A percentile compares a stretch with the other conserved stretches of the same genome.
These are phyloP conservation scores for Serendipita sp. DNA, from an alignment of 768 basidiomycete genomes.

Conservation along the genomic window DNA sequence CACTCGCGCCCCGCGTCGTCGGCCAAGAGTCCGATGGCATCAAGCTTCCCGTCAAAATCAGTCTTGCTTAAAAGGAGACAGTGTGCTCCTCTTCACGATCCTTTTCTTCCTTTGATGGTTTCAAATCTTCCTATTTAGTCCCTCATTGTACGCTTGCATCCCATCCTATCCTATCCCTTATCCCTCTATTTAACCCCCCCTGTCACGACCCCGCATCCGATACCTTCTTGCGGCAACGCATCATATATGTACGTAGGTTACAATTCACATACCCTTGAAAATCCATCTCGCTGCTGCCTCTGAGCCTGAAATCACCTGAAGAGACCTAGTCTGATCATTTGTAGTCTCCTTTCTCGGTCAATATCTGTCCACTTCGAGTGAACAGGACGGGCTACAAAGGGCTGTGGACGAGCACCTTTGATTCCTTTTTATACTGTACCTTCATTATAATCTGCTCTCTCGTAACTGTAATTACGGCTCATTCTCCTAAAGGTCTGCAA, in stretches of 20 bases:
- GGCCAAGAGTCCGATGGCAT: constrained; percentile 8
- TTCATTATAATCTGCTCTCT: not conserved
- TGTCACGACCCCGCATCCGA: not conserved
- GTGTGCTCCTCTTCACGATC: not conserved
- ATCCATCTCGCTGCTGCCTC: not conserved
- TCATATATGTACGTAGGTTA: not conserved
- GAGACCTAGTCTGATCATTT: too few species aligned
- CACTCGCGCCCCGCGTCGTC: constrained; percentile 8
- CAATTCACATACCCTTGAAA: not conserved
- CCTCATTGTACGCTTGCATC: not conserved
- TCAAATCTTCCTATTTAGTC: not conserved
- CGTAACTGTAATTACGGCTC: too few species aligned
- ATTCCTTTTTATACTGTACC: not conserved
- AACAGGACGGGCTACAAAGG: too few species aligned
- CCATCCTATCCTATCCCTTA: not conserved
- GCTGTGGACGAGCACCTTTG: too few species aligned
- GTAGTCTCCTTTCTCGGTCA: too few species aligned
- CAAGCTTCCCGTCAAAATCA: constrained; percentile 8
- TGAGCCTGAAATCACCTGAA: too few species aligned
- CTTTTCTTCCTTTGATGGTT: not conserved
- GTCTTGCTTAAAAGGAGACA: constrained; percentile 1
- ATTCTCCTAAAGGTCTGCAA: too few species aligned
- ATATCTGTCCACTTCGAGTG: too few species aligned
- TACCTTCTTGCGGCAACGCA: not conserved
- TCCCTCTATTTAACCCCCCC: not conserved